phyloP scores from a whole-genome alignment of 2,329 filamentous ascomycete genomes.

The Neopestalotiopsis sp. region DNA sequence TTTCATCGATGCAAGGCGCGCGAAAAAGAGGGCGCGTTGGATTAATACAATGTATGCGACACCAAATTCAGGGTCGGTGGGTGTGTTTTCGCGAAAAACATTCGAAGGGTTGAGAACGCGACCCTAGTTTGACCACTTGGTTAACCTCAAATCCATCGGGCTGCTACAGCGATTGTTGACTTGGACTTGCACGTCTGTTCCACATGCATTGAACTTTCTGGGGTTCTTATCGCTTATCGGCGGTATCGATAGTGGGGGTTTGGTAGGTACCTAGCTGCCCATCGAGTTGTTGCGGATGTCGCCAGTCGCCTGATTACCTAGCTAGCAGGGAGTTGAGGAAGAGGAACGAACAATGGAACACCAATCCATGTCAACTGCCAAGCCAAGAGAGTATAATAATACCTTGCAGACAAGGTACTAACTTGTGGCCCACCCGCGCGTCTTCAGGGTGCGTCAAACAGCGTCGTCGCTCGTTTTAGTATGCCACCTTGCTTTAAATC shows the following conservation, averaged over 20 bases:
- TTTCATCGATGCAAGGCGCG: neutral
- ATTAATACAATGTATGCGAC: neutral
- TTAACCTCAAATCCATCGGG: neutral
- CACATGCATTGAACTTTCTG: neutral
- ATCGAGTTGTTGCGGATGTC: too few relatives aligned
- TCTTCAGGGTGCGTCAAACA: neutral
- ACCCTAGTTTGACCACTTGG: neutral
- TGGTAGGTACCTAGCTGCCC: too few relatives aligned
- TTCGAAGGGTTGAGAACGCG: neutral
- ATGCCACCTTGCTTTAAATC: neutral
- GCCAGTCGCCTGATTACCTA: neutral
- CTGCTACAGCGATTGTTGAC: conserved; percentile 10
- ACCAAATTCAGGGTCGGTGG: neutral
- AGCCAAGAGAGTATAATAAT: neutral
- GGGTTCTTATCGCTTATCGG: conserved; percentile 7
- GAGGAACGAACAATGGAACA: neutral
- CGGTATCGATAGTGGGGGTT: neutral
- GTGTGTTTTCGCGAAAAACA: neutral
- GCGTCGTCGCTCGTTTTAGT: neutral
- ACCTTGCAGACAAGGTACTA: neutral
- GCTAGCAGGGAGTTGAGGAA: neutral
- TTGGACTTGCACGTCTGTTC: neutral
- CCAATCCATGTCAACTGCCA: neutral
- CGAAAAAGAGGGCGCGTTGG: neutral
- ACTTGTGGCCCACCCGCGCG: neutral